phyloP scores from a whole-genome alignment of 2,329 filamentous ascomycete genomes.

The Microcyclosporella mali region DNA sequence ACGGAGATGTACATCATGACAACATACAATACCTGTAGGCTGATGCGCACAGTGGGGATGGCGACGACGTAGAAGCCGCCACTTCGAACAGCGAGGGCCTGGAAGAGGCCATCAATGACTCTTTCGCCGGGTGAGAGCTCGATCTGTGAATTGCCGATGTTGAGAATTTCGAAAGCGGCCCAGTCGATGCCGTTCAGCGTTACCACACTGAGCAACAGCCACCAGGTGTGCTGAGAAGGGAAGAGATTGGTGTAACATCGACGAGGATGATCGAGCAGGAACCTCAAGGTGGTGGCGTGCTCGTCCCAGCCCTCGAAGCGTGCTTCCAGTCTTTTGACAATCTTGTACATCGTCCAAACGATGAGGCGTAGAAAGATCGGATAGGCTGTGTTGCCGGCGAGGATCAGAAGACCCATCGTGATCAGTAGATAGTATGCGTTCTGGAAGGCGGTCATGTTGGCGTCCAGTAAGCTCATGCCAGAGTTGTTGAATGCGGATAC shows the following conservation, averaged over 20 bases:
- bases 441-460: constrained; percentile 59
- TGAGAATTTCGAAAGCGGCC: constrained; percentile 47
- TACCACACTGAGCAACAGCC: constrained; percentile 47
- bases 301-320: constrained; percentile 33
- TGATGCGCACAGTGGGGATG: constrained; percentile 44
- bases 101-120: constrained; percentile 53
- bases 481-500: constrained; percentile 65
- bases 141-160: constrained; percentile 50
- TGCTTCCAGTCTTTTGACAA: constrained; percentile 35
- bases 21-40: constrained; percentile 53
- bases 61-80: constrained; percentile 47
- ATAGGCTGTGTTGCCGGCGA: constrained; percentile 52
- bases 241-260: constrained; percentile 60
- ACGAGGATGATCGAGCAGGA: constrained; percentile 57
- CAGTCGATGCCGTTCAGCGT: constrained; percentile 51
- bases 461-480: constrained; percentile 62
- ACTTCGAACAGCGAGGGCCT: constrained; percentile 48
- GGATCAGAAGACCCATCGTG: constrained; percentile 40
- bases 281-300: constrained; percentile 42
- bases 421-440: constrained; percentile 41
- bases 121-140: constrained; percentile 39
- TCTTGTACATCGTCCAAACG: constrained; percentile 51
- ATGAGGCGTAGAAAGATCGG: constrained; percentile 53
- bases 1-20: constrained; percentile 63
- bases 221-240: constrained; percentile 55